Evolutionary conservation across 2,329 filamentous ascomycete genomes (phyloP), one percentile per base, ranked within the genome.

Genomic region (Didymella pinodella): DNA sequence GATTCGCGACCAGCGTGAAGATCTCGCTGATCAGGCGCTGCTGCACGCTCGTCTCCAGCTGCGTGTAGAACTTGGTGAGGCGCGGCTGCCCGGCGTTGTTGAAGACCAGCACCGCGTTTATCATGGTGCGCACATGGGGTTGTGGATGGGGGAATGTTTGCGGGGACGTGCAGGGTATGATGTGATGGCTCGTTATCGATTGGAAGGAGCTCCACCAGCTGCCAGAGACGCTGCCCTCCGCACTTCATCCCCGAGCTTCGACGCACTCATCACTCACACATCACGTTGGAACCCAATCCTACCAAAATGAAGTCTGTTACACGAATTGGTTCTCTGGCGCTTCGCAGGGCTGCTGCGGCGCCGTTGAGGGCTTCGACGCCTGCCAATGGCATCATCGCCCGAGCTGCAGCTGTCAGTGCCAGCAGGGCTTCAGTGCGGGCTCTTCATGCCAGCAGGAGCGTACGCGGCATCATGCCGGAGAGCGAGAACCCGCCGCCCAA

Each of bases 91-190:
- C 95, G 71, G 94, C 92, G 82, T 97, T 97, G 75, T 99, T 99
- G 84, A 99, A 99, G 77, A 99, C 94, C 66, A 99, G 85, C 62
- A 99, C 94, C 31, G 96, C 95, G 84, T 97, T 99, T 79, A 99
- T 98, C 95, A 99, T 99, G 68, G 57, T 63, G 63, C n/a, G 51
- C 22, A 38, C 40, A 20, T 61, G 48, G 44, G 49, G 18, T 31
- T 22, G 51, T 47, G 50, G 3, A 4, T 47, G 40, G 16, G 41
- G 12, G 41, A 44, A 14, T 28, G 25, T 28, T 26, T 44, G 41
- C 41, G 22, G 25, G 41, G 41, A 28, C 41, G 25, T 44, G 48
- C 32, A 38, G 36, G 53, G 44, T 54, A 53, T 63, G 61, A 54
- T 56, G 57, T 40, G 50, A 36, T 59, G 45, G 40, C 40, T 45